Conservation (phyloP, 1,284 basidiomycete genomes). For the Ustilago shanxiensis region DNA sequence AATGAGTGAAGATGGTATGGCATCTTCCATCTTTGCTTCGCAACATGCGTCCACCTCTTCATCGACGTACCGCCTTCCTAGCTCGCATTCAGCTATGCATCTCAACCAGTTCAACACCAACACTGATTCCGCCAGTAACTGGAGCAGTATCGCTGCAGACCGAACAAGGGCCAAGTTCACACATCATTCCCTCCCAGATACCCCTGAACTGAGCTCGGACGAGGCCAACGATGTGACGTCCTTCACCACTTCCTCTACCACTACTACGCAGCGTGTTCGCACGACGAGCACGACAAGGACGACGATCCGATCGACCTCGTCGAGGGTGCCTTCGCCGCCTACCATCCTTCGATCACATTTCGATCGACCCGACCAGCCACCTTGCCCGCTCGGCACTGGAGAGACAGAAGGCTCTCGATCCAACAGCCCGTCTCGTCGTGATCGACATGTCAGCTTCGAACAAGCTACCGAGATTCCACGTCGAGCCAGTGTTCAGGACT, state of each 20-base stretch:
- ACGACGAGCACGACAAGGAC: slow-evolving; percentile 36
- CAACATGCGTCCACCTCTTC: slow-evolving; percentile 5
- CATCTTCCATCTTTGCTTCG: slow-evolving; percentile 20
- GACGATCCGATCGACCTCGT: slow-evolving; percentile 21
- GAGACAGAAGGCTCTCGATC: slow-evolving; percentile 1
- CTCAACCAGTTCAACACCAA: slow-evolving; percentile 19
- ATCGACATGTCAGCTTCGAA: slow-evolving; percentile 52
- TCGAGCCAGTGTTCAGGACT: slow-evolving; percentile 20
- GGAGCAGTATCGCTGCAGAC: slow-evolving; percentile 11
- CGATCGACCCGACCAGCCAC: slow-evolving; percentile 35
- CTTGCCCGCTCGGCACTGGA: slow-evolving; percentile 9
- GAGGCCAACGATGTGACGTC: slow-evolving; percentile 36
- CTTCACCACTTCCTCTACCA: slow-evolving; percentile 35
- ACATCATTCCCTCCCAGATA: slow-evolving; percentile 36
- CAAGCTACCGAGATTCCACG: slow-evolving; percentile 15
- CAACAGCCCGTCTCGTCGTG: slow-evolving; percentile 12
- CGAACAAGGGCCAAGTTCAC: slow-evolving; percentile 10
- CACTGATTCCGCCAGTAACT: slow-evolving; percentile 1
- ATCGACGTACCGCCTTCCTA: slow-evolving; percentile 22
- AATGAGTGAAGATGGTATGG: slow-evolving; percentile 54
- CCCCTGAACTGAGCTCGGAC: slow-evolving; percentile 53
- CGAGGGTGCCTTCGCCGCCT: slow-evolving; percentile 26
- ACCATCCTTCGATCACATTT: slow-evolving; percentile 44
- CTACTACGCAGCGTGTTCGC: slow-evolving; percentile 32
- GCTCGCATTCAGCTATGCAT: slow-evolving; percentile 31